These are phyloP conservation scores for Cercophora newfieldiana DNA, from an alignment of 495 filamentous ascomycete genomes.

Conservation along the genomic window DNA sequence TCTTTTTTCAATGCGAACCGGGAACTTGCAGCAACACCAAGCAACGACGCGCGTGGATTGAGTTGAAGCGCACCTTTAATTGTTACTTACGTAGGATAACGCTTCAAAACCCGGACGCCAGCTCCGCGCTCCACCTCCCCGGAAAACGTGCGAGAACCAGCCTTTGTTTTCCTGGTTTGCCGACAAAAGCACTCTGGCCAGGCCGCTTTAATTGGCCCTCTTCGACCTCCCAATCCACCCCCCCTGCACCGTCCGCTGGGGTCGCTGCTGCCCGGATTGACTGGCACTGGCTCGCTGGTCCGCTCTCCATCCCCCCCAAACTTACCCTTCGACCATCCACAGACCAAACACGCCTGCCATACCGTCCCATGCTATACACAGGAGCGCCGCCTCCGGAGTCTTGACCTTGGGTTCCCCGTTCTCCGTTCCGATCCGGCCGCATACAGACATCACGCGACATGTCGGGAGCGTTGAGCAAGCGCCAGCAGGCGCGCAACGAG, in stretches of 20 bases:
- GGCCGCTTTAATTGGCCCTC: background rate
- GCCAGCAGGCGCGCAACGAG: conserved; percentile 96
- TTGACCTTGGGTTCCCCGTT: conserved; percentile 2
- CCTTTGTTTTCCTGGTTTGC: conserved; percentile 10
- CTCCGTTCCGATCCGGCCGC: background rate
- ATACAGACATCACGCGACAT: conserved; percentile 36
- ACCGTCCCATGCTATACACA: conserved; percentile 1
- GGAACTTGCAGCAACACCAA: background rate
- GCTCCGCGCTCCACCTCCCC: background rate
- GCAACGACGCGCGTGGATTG: too few relatives aligned
- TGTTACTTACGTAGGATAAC: background rate
- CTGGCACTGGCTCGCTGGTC: conserved; percentile 11
- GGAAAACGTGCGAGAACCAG: background rate
- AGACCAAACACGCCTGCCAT: conserved; percentile 4
- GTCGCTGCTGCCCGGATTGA: conserved; percentile 10
- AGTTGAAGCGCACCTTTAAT: background rate
- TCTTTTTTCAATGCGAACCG: background rate
- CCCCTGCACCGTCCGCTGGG: background rate
- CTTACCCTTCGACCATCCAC: conserved; percentile 14
- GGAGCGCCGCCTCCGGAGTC: background rate
- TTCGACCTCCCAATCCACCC: background rate
- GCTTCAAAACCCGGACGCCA: background rate
- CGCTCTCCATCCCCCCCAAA: conserved; percentile 5
- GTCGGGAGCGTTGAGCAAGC: conserved; percentile 69
- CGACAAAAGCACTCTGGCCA: conserved; percentile 10